Conservation (phyloP, 139 green algal genomes). For the Tetraselmis striata region DNA sequence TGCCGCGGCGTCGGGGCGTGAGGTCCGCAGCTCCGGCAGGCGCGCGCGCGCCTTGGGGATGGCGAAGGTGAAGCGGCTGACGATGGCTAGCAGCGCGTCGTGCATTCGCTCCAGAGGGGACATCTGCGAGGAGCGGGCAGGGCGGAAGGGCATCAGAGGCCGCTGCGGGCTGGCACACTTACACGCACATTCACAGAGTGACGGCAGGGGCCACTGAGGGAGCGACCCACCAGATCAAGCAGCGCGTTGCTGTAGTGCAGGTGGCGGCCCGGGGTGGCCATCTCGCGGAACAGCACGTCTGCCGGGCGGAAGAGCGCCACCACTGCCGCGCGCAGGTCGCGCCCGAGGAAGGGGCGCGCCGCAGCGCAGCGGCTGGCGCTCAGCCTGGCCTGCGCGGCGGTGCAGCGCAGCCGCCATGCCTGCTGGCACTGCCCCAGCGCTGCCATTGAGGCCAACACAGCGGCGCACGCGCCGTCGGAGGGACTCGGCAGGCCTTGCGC, state of each 20-base stretch:
- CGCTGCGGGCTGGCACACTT: too few relatives aligned
- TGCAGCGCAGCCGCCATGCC: not conserved
- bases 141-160: not conserved
- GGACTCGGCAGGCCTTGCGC: not conserved
- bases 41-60: slow-evolving; percentile 71
- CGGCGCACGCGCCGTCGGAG: not conserved
- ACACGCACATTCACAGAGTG: too few relatives aligned
- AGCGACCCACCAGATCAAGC: slow-evolving; percentile 2
- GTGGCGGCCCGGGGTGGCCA: slow-evolving; percentile 1
- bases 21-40: slow-evolving; percentile 44
- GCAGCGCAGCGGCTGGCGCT: slow-evolving; percentile 11
- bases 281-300: slow-evolving; percentile 2
- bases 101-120: not conserved
- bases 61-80: slow-evolving; percentile 63
- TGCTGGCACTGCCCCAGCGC: not conserved
- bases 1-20: slow-evolving; percentile 25
- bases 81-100: not conserved
- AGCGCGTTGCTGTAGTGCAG: slow-evolving; percentile 17
- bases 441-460: not conserved
- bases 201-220: too few relatives aligned
- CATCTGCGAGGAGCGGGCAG: not conserved
- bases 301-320: slow-evolving; percentile 4
- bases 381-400: not conserved
- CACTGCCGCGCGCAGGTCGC: slow-evolving; percentile 24
- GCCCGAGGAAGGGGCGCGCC: slow-evolving; percentile 17